Base-by-base conservation (phyloP, 805 yeast genomes). In the Saccharomycopsis sp. region DNA sequence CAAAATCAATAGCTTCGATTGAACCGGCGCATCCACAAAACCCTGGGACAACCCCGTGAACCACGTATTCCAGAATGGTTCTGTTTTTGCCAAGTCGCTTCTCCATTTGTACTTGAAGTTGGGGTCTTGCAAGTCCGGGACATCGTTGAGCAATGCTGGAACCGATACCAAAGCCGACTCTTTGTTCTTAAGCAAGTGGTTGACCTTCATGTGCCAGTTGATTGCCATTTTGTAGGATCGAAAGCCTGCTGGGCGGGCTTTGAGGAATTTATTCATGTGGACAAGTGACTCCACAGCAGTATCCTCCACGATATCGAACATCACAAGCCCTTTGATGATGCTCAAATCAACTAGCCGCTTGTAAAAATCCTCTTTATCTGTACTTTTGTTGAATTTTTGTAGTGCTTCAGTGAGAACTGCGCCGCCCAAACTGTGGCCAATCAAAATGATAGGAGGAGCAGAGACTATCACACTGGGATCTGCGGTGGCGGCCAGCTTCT, bases 341-440 rank as follows among this genome's bases (percentile, higher is more conserved):
- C 51, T 52, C 23, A 17, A n/a, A 12, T 25, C 30, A 4, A 40
- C 33, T 4, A 27, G 18, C 4, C 33, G 31, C 4, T 52, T 43
- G 2, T 60, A 48, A 2, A n/a, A 35, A 34, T 20, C 29, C 8
- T 31, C 34, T 16, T 5, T 15, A 9, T 20, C 5, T n/a, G 9
- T 15, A 21, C 17, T 8, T 12, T 52, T 49, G 5, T 48, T 26
- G 3, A 6, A 26, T 12, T 52, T 48, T 8, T 55, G 38, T 4
- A 75, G 56, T 1, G 73, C 69, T 31, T 68, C 68, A 0, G 95
- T 71, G 23, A 86, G 63, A 3, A 92, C 76, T 0, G 96, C 71
- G 0, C 96, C 99, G 4, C 98, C 99, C 23, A 94, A 64, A 1
- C 96, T 85, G 58, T 89, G 98, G 0, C 97, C 97, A 3, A 88